Evolutionary conservation across 2,329 filamentous ascomycete species (phyloP).

Genomic region (Apiospora arundinis): DNA sequence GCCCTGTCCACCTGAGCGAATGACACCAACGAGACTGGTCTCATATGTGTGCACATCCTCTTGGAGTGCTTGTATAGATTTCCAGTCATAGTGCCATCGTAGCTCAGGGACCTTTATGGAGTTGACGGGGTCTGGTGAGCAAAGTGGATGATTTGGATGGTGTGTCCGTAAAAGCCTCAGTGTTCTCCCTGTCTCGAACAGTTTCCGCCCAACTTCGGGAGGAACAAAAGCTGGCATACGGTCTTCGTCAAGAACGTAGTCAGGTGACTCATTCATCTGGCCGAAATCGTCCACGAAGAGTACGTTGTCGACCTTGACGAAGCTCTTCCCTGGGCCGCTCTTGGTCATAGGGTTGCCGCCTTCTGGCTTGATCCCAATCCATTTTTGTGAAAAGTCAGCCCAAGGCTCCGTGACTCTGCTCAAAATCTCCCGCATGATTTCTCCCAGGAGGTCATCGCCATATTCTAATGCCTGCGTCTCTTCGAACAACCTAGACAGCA

Average conservation of each 20-base stretch:
- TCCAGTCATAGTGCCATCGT: conserved; percentile 76
- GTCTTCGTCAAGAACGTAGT: conserved; percentile 67
- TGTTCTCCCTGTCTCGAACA: conserved; percentile 84
- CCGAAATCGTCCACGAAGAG: conserved; percentile 64
- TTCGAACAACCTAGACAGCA: conserved; percentile 67
- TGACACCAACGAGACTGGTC: conserved; percentile 43
- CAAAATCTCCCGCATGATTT: conserved; percentile 72
- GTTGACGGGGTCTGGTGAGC: conserved; percentile 54
- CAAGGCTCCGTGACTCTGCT: conserved; percentile 68
- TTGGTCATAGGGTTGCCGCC: conserved; percentile 60
- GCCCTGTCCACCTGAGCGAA: conserved; percentile 31
- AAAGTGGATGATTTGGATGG: conserved; percentile 74
- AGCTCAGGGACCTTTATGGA: conserved; percentile 61
- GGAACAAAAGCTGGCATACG: conserved; percentile 77
- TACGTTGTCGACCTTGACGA: conserved; percentile 64
- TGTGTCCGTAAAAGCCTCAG: conserved; percentile 73
- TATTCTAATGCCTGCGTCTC: conserved; percentile 70
- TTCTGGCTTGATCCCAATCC: conserved; percentile 73
- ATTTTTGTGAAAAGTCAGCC: conserved; percentile 71
- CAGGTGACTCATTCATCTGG: conserved; percentile 60
- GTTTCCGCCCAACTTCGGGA: conserved; percentile 68
- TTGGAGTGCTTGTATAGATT: conserved; percentile 69
- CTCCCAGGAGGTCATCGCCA: conserved; percentile 64
- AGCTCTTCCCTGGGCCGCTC: conserved; percentile 57
- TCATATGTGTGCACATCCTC: conserved; percentile 62